Base-by-base conservation (phyloP, 73 alveolate species). In the Paramecium sexaurelia region DNA sequence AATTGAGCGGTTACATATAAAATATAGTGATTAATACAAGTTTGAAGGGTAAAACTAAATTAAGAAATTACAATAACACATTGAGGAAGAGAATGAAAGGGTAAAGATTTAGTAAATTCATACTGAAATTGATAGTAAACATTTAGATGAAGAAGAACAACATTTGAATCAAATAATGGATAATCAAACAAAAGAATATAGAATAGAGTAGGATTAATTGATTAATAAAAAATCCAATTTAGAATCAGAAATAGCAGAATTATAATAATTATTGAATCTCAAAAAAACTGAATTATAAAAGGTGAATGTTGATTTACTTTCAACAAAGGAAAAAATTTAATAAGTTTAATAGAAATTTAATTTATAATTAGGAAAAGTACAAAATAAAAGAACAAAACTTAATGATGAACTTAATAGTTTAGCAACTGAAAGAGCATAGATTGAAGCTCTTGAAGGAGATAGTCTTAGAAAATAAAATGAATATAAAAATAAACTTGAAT, bases 141-240 rank as follows among this genome's bases (percentile, higher is more conserved):
- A 78, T 78, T 78, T 78, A n/a, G 90, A 78, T 39, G 90, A 78
- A 41, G 90, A 78, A 15, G 90, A 78, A 78, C 11, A 78, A 41
- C 90, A 78, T 19, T 19, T 78, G 9, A 39, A 45, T 41, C 11
- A 78, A 45, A 78, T 78, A 5, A 78, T 78, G 90, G 90, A 78
- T 43, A 78, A 78, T 45, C 27, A 78, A 78, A 41, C 90, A 5
- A 78, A 78, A 15, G 68, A 78, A 78, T 78, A 78, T 78, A 27
- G 90, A 24, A 29, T 24, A 0, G 90, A 78, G 9, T 78, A 78
- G 9, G 90, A 78, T 9, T 17, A 37, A 45, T 78, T 78, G 19
- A 8, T 22, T 39, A 17, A 22, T 24, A 41, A 78, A 45, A 29
- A 78, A 15, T 41, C 45, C 22, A 1, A 19, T 43, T 40, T 78